Base-by-base conservation (phyloP, 2,329 filamentous ascomycete species). In the Teratosphaeria viscida region DNA sequence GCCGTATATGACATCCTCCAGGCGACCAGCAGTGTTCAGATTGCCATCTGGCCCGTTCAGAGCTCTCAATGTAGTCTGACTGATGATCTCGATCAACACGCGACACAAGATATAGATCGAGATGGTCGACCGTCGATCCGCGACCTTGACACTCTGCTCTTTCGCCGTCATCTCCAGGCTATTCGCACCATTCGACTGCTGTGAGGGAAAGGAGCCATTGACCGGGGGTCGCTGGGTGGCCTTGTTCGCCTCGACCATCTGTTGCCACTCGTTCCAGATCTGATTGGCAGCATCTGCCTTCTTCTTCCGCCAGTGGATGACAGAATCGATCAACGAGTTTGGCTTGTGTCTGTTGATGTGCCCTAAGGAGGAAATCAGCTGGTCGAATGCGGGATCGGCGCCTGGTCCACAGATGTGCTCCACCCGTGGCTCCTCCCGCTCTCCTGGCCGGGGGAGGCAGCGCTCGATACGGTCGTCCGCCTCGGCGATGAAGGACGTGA, bases 301-400 rank as follows among this genome's bases (percentile, higher is more conserved):
- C 64, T 85, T 89, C 74, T 96, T 97, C 59, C 94, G 86, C 94
- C 94, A 99, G 35, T 95, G 82, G 90, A 99, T 99, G 73, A 99
- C 91, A 23, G 90, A 92, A 74, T 99, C 94, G 68, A 99, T 96
- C 57, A 99, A 77, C 5, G 91, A 89, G 72, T 95, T 97, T 5
- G 95, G 95, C 71, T 95, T 95, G 65, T 92, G 88, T 61, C 90
- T 89, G 57, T 92, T 90, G 69, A 99, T 96, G 72, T 97, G 92
- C 3, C 94, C 94, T 47, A 99, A 81, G 16, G 95, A 94, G 32
- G 87, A 85, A 64, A 99, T 95, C 68, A 96, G 84, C 75, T 97
- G 92, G 73, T 99, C 94, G 71, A 99, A 99, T 11, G 84, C 85
- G 1, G 87, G 82, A 72, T 99, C 94, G 49, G 89, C 88, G 16